phyloP scores from a whole-genome alignment of 2,329 filamentous ascomycete species.

The Chrysosporium queenslandicum region DNA sequence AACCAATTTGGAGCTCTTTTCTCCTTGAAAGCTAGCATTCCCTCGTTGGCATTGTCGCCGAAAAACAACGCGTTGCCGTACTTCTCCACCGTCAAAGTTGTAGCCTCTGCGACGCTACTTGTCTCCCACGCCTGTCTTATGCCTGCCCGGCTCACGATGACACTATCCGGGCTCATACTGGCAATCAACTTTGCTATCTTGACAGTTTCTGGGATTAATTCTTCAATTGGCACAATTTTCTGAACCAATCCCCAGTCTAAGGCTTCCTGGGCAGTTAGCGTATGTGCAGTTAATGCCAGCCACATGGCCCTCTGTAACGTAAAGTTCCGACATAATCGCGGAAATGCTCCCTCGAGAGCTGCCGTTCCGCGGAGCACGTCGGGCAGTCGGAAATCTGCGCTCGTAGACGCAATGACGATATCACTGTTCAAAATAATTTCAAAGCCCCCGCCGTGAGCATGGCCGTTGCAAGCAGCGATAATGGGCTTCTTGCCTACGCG shows the following conservation, averaged over 20 bases:
- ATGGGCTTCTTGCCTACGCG: slow-evolving; percentile 61
- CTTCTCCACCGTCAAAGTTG: slow-evolving; percentile 71
- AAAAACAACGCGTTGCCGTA: slow-evolving; percentile 78
- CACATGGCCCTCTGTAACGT: slow-evolving; percentile 60
- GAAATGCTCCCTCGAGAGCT: slow-evolving; percentile 59
- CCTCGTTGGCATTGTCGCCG: slow-evolving; percentile 71
- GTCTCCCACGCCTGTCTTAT: slow-evolving; percentile 61
- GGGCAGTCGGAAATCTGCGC: slow-evolving; percentile 56
- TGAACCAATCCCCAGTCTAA: slow-evolving; percentile 58
- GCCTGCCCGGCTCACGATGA: slow-evolving; percentile 60
- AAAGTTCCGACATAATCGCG: slow-evolving; percentile 55
- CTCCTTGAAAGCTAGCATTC: slow-evolving; percentile 78
- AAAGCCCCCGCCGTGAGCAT: slow-evolving; percentile 65
- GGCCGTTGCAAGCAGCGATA: slow-evolving; percentile 64
- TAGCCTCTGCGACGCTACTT: slow-evolving; percentile 52
- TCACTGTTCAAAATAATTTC: slow-evolving; percentile 85
- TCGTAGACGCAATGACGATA: slow-evolving; percentile 51
- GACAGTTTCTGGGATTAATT: slow-evolving; percentile 63
- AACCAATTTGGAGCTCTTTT: slow-evolving; percentile 82
- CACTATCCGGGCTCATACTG: slow-evolving; percentile 58
- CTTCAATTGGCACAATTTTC: slow-evolving; percentile 49
- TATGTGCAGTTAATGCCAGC: slow-evolving; percentile 57
- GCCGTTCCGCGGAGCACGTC: slow-evolving; percentile 63
- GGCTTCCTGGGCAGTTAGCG: slow-evolving; percentile 51
- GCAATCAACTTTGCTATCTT: slow-evolving; percentile 51